phyloP scores from a whole-genome alignment of 805 yeast species.

The Schwanniomyces pseudopolymorphus region DNA sequence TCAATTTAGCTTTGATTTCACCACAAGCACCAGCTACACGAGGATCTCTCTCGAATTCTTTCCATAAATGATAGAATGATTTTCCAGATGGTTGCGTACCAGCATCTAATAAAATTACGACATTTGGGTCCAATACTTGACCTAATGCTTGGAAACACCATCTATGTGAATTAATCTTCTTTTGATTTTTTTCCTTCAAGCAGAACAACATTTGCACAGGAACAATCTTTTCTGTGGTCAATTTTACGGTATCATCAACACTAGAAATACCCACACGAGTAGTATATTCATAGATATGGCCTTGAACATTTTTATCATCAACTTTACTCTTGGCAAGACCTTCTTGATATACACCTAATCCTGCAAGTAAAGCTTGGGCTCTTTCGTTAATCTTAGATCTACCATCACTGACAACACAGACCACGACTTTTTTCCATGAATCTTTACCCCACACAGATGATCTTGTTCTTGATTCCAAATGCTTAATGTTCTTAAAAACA shows the following conservation, averaged over 20 bases:
- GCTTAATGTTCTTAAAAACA: conserved; percentile 61
- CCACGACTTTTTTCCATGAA: conserved; percentile 63
- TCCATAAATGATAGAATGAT: conserved; percentile 60
- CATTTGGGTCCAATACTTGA: conserved; percentile 55
- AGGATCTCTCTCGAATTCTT: conserved; percentile 57
- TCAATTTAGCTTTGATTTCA: conserved; percentile 62
- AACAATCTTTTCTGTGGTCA: conserved; percentile 52
- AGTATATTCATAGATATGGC: conserved; percentile 67
- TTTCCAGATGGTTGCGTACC: conserved; percentile 64
- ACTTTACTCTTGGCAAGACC: conserved; percentile 62
- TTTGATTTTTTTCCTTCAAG: conserved; percentile 60
- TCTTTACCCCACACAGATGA: conserved; percentile 50
- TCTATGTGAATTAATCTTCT: conserved; percentile 65
- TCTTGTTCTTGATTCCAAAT: conserved; percentile 47
- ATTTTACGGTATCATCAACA: conserved; percentile 53
- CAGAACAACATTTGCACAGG: conserved; percentile 65
- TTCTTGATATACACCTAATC: conserved; percentile 65
- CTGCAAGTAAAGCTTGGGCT: conserved; percentile 62
- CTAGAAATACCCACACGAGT: conserved; percentile 52
- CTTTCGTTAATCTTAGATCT: conserved; percentile 63
- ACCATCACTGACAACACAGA: conserved; percentile 64
- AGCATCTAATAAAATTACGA: conserved; percentile 58
- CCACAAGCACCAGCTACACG: conserved; percentile 72
- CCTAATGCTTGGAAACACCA: conserved; percentile 71
- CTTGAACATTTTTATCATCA: conserved; percentile 59